Evolutionary conservation across 495 filamentous ascomycete species (phyloP).

Genomic region (Aspergillus sparsus): DNA sequence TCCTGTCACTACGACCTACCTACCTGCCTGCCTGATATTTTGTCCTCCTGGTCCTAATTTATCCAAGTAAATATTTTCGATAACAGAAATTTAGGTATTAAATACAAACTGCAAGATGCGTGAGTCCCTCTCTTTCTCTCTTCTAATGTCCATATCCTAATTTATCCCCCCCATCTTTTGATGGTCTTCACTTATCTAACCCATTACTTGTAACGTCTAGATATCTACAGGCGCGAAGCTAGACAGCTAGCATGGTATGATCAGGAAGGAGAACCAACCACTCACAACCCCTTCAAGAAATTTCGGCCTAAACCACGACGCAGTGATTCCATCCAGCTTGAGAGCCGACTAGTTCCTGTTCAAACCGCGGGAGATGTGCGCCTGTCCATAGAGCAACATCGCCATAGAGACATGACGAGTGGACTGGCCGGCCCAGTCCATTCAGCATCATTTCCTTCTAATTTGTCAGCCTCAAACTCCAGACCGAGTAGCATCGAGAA

Average conservation of each 20-base stretch:
- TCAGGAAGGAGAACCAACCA: conserved; percentile 42
- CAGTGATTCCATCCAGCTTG: conserved; percentile 37
- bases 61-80: too few species aligned
- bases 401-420: conserved; percentile 32
- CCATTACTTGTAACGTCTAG: conserved; percentile 25
- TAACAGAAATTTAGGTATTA: too few species aligned
- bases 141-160: background rate
- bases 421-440: conserved; percentile 32
- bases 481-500: conserved; percentile 20
- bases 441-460: conserved; percentile 33
- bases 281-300: conserved; percentile 54
- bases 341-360: conserved; percentile 23
- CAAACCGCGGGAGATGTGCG: conserved; percentile 32
- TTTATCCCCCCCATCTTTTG: background rate
- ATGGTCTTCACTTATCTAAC: background rate
- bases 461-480: conserved; percentile 29
- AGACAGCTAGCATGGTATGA: conserved; percentile 51
- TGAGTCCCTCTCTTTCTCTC: conserved; percentile 8
- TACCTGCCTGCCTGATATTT: too few species aligned
- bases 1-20: too few species aligned
- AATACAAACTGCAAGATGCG: conserved; percentile 3
- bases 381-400: conserved; percentile 30
- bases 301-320: conserved; percentile 35
- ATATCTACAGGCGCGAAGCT: conserved; percentile 48
- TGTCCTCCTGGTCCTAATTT: too few species aligned